Percentiles rank a stretch among this genome's conserved stretches.
Evolutionary conservation across 106 monocot species (phyloP).

Genomic region (Platanthera zijinensis): DNA sequence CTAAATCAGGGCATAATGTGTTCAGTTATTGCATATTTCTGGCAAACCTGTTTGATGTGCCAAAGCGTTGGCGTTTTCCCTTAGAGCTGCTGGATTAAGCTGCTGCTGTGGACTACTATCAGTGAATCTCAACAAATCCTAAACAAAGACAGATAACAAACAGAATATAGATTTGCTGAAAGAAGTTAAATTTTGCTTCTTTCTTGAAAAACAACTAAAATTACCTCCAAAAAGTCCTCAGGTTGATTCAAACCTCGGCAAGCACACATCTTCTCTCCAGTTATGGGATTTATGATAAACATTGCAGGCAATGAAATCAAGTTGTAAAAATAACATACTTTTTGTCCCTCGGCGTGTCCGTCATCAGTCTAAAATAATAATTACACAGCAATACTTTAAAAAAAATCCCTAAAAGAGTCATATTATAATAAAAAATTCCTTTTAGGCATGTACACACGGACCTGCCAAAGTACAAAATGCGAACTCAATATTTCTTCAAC

Average conservation of each 20-base stretch:
- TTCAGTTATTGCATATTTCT: neutral
- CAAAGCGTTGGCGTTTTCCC: neutral
- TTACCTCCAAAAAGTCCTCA: neutral
- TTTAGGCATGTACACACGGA: neutral
- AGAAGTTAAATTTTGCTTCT: neutral
- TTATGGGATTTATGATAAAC: neutral
- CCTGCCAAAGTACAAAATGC: conserved; percentile 8
- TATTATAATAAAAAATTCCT: neutral
- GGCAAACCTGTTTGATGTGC: neutral
- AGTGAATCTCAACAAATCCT: neutral
- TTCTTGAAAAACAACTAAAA: neutral
- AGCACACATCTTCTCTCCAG: neutral
- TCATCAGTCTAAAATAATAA: neutral
- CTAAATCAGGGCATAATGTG: neutral
- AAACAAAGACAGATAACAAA: neutral
- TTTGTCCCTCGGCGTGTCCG: neutral
- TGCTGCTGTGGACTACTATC: neutral
- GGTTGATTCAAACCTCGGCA: neutral
- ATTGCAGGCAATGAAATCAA: neutral
- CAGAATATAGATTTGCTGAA: neutral
- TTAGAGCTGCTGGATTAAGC: neutral
- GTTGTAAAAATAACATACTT: conserved; percentile 1
- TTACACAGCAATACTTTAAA: neutral
- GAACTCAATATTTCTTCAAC: neutral
- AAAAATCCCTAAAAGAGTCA: neutral